A percentile compares a stretch with the other conserved stretches of the same genome.
These are phyloP conservation scores for Starmerella apis DNA, from an alignment of 805 yeast genomes.

Conservation along the genomic window DNA sequence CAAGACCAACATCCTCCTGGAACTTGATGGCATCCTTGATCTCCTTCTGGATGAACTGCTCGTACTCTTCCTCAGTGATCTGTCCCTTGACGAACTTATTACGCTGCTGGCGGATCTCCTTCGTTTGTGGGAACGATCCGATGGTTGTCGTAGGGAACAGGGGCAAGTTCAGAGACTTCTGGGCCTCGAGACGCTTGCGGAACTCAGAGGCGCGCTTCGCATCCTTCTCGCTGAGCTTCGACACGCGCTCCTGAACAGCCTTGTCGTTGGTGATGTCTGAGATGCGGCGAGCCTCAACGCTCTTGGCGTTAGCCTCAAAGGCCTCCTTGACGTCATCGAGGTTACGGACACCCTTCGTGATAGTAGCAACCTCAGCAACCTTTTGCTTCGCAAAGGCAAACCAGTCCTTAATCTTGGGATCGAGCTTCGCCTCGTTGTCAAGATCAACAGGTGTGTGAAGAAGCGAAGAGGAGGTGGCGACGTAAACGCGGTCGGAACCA, in stretches of 20 bases:
- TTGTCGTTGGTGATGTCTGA: conserved; percentile 87
- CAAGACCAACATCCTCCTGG: conserved; percentile 98
- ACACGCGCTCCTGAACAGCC: conserved; percentile 78
- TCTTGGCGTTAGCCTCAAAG: conserved; percentile 75
- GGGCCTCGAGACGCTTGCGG: conserved; percentile 77
- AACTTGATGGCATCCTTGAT: conserved; percentile 90
- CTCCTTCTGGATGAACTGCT: conserved; percentile 92
- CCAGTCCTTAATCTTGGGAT: conserved; percentile 89
- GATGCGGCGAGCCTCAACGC: conserved; percentile 73
- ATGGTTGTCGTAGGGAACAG: conserved; percentile 99
- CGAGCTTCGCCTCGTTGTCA: conserved; percentile 80
- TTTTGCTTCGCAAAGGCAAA: conserved; percentile 98
- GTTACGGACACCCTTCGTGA: conserved; percentile 80
- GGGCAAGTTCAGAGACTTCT: conserved; percentile 86
- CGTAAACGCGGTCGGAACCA: conserved; percentile 63
- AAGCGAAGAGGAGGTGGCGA: conserved; percentile 91
- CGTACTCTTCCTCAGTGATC: conserved; percentile 89
- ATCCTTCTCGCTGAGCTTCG: conserved; percentile 52
- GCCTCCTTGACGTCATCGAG: conserved; percentile 53
- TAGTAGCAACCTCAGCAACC: conserved; percentile 76
- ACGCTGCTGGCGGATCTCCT: conserved; percentile 97
- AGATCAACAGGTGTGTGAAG: conserved; percentile 98
- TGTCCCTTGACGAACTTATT: conserved; percentile 97
- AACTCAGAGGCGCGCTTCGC: conserved; percentile 80
- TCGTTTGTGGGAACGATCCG: conserved; percentile 99